Base-by-base conservation (phyloP, 2,329 filamentous ascomycete species). In the Bipolaris oryzae region DNA sequence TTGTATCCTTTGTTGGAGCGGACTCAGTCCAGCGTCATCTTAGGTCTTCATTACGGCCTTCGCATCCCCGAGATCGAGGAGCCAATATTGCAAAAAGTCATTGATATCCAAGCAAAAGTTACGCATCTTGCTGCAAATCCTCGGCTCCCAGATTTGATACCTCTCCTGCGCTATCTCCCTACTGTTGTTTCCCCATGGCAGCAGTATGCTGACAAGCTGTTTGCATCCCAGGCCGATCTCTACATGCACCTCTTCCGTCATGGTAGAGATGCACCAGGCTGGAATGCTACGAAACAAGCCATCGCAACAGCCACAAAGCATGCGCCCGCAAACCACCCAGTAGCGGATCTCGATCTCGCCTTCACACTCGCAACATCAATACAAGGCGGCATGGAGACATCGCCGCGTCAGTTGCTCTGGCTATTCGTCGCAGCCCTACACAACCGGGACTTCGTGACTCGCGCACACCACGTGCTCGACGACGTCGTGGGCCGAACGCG, bases 281-380 rank as follows among this genome's bases (percentile, higher is more conserved):
- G 56, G 52, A 58, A 58, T 21, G 56, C 56, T 10, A 51, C 56
- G 23, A 58, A 58, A 18, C 56, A 58, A 55, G 56, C 52, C 15
- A 51, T 44, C 21, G 28, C 42, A 35, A 52, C 28, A 16, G 56
- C 56, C 48, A 31, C 35, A 16, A 58, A 58, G 38, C 21, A 50
- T 37, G 28, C 55, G 48, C 45, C 51, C 3, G 16, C 39, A 28
- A 23, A 38, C 28, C 39, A 37, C 3, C 46, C 39, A 25, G 52
- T 55, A 4, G 50, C 46, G 2, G 52, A 58, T 49, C 46, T 55
- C 7, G 56, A 55, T 15, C 56, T 58, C 47, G 52, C 56, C 18
- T 58, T 58, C 47, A 58, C 56, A 23, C 52, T 58, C 25, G 56
- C 56, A 37, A 58, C 56, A 16, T 58, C 56, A 2, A 49, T 58